These are phyloP conservation scores for Xylaria venustula DNA, from an alignment of 495 filamentous ascomycete species.

Conservation along the genomic window DNA sequence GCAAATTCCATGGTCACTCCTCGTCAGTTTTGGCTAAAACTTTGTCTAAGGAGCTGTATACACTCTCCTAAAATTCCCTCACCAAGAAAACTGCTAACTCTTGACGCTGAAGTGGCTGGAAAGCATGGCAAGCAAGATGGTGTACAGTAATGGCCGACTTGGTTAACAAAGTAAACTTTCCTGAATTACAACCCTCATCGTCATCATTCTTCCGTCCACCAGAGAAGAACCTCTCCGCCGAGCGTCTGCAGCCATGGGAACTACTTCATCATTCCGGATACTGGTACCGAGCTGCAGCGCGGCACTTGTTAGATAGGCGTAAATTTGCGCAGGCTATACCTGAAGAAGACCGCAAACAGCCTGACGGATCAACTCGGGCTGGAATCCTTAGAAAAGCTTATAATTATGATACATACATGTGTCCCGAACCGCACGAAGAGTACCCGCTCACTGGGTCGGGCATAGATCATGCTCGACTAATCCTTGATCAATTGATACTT, in stretches of 20 bases:
- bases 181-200: slow-evolving; percentile 39
- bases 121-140: slow-evolving; percentile 86
- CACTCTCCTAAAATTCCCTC: neutral
- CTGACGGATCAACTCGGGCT: slow-evolving; percentile 65
- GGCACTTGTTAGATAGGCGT: slow-evolving; percentile 60
- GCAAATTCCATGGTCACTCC: neutral
- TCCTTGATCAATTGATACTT: slow-evolving; percentile 57
- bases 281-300: slow-evolving; percentile 72
- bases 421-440: slow-evolving; percentile 72
- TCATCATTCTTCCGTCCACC: slow-evolving; percentile 54
- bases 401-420: slow-evolving; percentile 83
- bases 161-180: slow-evolving; percentile 59
- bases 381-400: slow-evolving; percentile 65
- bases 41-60: neutral
- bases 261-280: slow-evolving; percentile 84
- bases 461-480: slow-evolving; percentile 63
- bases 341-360: slow-evolving; percentile 67
- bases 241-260: slow-evolving; percentile 73
- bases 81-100: neutral
- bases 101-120: slow-evolving; percentile 55
- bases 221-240: slow-evolving; percentile 67
- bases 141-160: slow-evolving; percentile 76
- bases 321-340: slow-evolving; percentile 66
- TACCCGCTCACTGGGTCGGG: slow-evolving; percentile 54
- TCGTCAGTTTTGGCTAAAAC: neutral